Base-by-base conservation (phyloP, 495 filamentous ascomycete species). In the Penicillium egyptiacum region DNA sequence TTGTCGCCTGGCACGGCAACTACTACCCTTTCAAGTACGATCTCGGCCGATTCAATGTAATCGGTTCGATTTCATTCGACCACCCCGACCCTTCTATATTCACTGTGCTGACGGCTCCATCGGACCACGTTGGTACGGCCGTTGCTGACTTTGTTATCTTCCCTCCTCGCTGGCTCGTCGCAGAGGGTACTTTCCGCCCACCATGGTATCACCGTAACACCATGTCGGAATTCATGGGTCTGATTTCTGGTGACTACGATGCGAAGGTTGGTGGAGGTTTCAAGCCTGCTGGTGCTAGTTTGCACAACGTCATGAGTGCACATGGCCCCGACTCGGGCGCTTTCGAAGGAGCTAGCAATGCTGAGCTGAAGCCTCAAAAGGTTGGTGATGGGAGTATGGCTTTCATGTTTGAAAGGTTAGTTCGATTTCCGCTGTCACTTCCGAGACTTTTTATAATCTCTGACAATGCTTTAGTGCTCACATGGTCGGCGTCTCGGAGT, bases 401-500 rank as follows among this genome's bases (percentile, higher is more conserved):
- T 6, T 87, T 87, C 56, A 87, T 87, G 84, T 87, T 87, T 70
- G 84, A 87, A 69, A 84, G 81, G 72, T 78, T 43, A 43, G 71
- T 60, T 60, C 71, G 9, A n/a, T n/a, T 17, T 3, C 16, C 35
- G 5, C 16, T 37, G 20, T 10, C 45, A n/a, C 19, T 26, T 47
- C 30, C 14, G n/a, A 19, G 37, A 2, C 16, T 57, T 22, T 28
- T 57, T 46, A 49, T 10, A 14, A 35, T 31, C 8, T 2, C 17
- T 53, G 20, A 46, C 53, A 47, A 39, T 20, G 4, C 0, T 47
- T 43, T 74, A 90, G 87, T 66, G 83, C 80, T 57, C 70, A 90
- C 40, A 95, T 96, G 92, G 82, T 96, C 10, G 92, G 92, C 4
- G 90, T 96, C 14, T 95, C 91, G 16, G 89, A 93, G 60, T 96